Base-by-base conservation (phyloP, 2,329 filamentous ascomycete species). In the Exophiala oligosperma region DNA sequence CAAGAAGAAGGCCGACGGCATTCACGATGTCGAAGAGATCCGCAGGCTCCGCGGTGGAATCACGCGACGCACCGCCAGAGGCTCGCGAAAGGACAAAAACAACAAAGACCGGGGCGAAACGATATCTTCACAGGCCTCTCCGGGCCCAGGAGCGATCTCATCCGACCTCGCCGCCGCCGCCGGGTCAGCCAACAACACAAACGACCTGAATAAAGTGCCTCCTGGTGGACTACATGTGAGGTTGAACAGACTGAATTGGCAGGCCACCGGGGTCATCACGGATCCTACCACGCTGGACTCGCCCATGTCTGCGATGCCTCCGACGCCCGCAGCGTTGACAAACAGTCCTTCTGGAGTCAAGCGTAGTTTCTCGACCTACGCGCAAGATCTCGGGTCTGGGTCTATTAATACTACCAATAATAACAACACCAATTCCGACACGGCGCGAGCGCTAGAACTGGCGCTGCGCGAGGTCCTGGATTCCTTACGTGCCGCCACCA, bases 21-120 rank as follows among this genome's bases (percentile, higher is more conserved):
- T 96, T 47, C 93, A 97, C 74, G 82, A 96, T 76, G 90, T 97
- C 58, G 90, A 93, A 6, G 90, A 91, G 73, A 97, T 97, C 68
- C 84, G 84, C 66, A 90, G 89, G 73, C 78, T 96, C 68, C 85
- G 93, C 53, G 90, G 91, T 46, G 84, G 85, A 61, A 96, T 97
- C 73, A 97, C 93, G 26, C 82, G 93, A 63, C 83, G 93, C 59
- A 91, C 96, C 71, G 87, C 91, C 1, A 84, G 90, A 67, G 84
- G 82, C 56, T 86, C 86, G 1, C 75, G 83, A 12, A 76, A 80
- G 23, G 83, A 84, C 87, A 54, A 21, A 23, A 11, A 79, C 78
- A 38, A 86, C 85, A n/a, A 87, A 85, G 14, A 83, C 83, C 3
- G 73, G 75, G 78, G 47, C 81, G 79, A 54, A 79, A 71, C 69